A percentile compares a stretch with the other conserved stretches of the same genome.
These are phyloP conservation scores for Helicostylum pulchrum DNA, from an alignment of 192 early-diverging fungal species.

Conservation along the genomic window DNA sequence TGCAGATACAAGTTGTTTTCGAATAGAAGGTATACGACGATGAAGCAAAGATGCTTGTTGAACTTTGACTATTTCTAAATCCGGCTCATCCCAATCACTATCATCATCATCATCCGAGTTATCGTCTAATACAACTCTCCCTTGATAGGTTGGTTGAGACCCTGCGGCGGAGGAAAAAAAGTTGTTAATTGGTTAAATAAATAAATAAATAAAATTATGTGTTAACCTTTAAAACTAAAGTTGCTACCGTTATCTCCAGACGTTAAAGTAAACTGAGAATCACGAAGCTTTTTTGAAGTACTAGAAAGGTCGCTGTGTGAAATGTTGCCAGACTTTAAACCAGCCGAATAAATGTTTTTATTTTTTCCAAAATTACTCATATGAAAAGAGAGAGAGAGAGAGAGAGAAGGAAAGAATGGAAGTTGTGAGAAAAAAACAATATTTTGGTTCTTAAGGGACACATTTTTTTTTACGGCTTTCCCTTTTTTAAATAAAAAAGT, in stretches of 20 bases:
- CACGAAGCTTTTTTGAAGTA: slow-evolving; percentile 2
- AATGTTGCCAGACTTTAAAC: not conserved
- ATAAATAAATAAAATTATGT: not conserved
- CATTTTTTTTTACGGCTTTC: no score
- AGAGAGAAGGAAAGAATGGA: not conserved
- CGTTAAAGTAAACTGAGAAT: slow-evolving; percentile 10
- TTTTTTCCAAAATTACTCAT: not conserved
- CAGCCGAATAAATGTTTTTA: slow-evolving; percentile 4
- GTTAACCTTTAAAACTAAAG: slow-evolving; percentile 8
- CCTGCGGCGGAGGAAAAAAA: not conserved
- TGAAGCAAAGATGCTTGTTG: slow-evolving; percentile 18
- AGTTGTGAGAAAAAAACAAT: no score
- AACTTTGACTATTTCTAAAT: slow-evolving; percentile 11
- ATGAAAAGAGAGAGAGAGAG: not conserved
- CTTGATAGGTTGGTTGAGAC: not conserved
- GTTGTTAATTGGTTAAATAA: not conserved
- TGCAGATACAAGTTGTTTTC: not conserved
- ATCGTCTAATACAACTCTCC: not conserved
- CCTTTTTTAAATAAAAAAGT: no score
- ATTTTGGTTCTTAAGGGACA: no score
- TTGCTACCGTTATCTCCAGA: not conserved
- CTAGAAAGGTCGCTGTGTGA: not conserved
- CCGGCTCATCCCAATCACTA: slow-evolving; percentile 23
- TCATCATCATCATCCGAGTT: not conserved
- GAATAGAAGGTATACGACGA: not conserved